Conservation (phyloP, 2,329 filamentous ascomycete species). For the Achaetomium macrosporum region DNA sequence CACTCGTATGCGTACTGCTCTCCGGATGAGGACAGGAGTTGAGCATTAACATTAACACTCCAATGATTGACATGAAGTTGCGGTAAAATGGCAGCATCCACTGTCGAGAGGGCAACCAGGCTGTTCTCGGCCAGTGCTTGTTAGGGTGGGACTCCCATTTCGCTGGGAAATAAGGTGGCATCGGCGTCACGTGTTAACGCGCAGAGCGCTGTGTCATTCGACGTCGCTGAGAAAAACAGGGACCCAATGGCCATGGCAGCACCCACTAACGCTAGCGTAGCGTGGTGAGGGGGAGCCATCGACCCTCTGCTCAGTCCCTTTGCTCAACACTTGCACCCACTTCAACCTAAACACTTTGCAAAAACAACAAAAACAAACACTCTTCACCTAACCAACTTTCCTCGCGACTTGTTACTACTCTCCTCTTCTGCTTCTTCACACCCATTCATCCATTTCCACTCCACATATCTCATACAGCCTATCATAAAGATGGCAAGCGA, state of each 20-base stretch:
- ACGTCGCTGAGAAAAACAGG: slow-evolving; percentile 20
- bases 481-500: slow-evolving; percentile 30
- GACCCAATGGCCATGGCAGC: slow-evolving; percentile 17
- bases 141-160: slow-evolving; percentile 20
- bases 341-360: slow-evolving; percentile 20
- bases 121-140: slow-evolving; percentile 10
- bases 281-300: slow-evolving; percentile 22
- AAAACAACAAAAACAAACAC: slow-evolving; percentile 20
- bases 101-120: not conserved
- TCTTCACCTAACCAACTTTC: slow-evolving; percentile 7
- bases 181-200: slow-evolving; percentile 20
- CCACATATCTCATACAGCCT: slow-evolving; percentile 10
- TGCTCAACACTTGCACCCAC: slow-evolving; percentile 23
- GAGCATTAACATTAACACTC: no score
- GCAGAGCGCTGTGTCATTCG: slow-evolving; percentile 18
- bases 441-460: not conserved
- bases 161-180: slow-evolving; percentile 16
- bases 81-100: slow-evolving; percentile 12
- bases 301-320: slow-evolving; percentile 22
- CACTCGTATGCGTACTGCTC: no score
- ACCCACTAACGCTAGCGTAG: slow-evolving; percentile 18
- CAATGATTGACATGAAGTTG: no score
- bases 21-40: no score
- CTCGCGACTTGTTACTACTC: not conserved
- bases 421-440: slow-evolving; percentile 8